A percentile compares a stretch with the other conserved stretches of the same genome.
Evolutionary conservation across 164 flowering plant genomes (phyloP).

Genomic region (Annona squamosa): DNA sequence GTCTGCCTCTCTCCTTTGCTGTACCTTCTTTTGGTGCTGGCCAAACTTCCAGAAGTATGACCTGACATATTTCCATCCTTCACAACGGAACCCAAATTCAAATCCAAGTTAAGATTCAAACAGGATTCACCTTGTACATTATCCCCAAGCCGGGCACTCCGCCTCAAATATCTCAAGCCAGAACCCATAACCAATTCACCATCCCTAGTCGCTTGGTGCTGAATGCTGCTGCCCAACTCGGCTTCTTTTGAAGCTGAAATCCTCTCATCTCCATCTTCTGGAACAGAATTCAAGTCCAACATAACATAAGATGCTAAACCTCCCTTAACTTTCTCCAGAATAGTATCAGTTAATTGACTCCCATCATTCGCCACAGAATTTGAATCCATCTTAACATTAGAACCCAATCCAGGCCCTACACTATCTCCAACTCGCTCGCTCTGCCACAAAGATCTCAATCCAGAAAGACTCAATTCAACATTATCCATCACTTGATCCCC

Average conservation of each 20-base stretch:
- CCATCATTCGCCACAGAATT: slow-evolving; percentile 1
- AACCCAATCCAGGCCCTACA: background rate
- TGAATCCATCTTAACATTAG: background rate
- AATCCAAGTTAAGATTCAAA: background rate
- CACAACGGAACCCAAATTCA: background rate
- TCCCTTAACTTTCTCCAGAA: background rate
- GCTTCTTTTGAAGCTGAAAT: background rate
- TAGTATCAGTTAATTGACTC: background rate
- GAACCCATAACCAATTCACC: slow-evolving; percentile 2
- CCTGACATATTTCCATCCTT: background rate
- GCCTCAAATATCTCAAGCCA: background rate
- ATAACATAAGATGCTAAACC: background rate
- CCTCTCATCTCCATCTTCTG: background rate
- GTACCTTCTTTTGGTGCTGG: slow-evolving; percentile 10
- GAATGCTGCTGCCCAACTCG: background rate
- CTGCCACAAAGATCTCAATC: background rate
- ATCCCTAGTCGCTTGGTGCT: background rate
- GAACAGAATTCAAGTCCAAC: background rate
- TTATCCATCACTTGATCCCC: background rate
- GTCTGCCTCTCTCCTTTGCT: slow-evolving; percentile 32
- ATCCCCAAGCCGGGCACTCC: slow-evolving; percentile 7
- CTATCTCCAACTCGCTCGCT: slow-evolving; percentile 5
- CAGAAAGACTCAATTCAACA: background rate
- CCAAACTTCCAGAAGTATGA: slow-evolving; percentile 5
- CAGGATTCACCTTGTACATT: background rate